Evolutionary conservation across 2,329 filamentous ascomycete genomes (phyloP).

Genomic region (Elsinoe australis): DNA sequence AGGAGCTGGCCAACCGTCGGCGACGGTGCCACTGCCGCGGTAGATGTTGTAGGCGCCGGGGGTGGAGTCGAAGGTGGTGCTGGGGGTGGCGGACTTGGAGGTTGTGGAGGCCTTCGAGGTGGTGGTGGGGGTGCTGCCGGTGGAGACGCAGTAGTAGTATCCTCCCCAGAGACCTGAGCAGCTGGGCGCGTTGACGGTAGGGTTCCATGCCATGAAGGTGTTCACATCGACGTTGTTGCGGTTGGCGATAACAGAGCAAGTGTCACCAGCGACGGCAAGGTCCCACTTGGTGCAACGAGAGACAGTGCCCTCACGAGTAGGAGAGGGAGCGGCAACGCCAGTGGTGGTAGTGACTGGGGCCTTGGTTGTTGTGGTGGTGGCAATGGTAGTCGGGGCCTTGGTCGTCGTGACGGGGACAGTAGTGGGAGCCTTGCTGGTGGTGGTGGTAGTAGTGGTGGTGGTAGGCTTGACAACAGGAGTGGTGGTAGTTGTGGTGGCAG

Average conservation of each 20-base stretch:
- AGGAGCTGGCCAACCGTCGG: constrained; percentile 33
- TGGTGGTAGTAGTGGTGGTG: constrained; percentile 1
- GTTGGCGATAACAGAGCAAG: constrained; percentile 22
- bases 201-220: constrained; percentile 25
- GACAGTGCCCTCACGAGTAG: constrained; percentile 23
- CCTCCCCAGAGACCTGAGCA: constrained; percentile 23
- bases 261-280: constrained; percentile 22
- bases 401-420: constrained; percentile 8
- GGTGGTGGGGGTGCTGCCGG: constrained; percentile 27
- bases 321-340: constrained; percentile 19
- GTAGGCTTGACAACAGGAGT: background rate
- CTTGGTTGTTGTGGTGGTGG: constrained; percentile 5
- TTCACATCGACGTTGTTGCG: constrained; percentile 20
- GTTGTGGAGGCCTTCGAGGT: constrained; percentile 1
- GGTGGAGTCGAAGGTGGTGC: constrained; percentile 7
- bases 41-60: constrained; percentile 25
- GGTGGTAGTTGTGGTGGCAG: constrained; percentile 10
- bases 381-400: constrained; percentile 9
- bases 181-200: constrained; percentile 22
- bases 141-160: constrained; percentile 24
- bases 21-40: constrained; percentile 31
- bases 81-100: constrained; percentile 18
- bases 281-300: constrained; percentile 25
- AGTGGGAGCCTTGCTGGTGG: too few species aligned
- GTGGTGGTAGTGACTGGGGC: constrained; percentile 8